These are phyloP conservation scores for Ceratocystis lukuohia DNA, from an alignment of 2,329 filamentous ascomycete genomes.

Conservation along the genomic window DNA sequence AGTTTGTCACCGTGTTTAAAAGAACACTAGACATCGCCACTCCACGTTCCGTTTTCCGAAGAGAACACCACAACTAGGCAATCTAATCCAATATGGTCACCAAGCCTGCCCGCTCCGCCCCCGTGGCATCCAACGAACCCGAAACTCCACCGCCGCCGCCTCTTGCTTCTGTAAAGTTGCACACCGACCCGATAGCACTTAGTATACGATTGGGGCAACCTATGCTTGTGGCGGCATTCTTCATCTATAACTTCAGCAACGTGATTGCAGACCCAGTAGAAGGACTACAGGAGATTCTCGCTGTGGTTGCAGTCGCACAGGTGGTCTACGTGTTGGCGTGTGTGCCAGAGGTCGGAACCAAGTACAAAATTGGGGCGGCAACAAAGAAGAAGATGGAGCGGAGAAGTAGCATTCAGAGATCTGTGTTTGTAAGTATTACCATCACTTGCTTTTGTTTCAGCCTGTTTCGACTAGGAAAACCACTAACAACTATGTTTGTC, in stretches of 20 bases:
- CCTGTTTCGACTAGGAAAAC: not conserved
- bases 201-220: slow-evolving; percentile 37
- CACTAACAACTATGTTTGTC: not conserved
- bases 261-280: slow-evolving; percentile 58
- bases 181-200: not conserved
- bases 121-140: not conserved
- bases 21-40: not conserved
- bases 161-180: slow-evolving; percentile 9
- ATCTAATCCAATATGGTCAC: not conserved
- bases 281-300: slow-evolving; percentile 47
- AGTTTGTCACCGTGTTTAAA: not conserved
- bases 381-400: slow-evolving; percentile 42
- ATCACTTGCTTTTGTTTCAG: not conserved
- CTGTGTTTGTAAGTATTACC: slow-evolving; percentile 33
- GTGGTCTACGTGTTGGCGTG: slow-evolving; percentile 47
- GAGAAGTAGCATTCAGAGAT: slow-evolving; percentile 39
- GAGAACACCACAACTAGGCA: not conserved
- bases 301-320: slow-evolving; percentile 52
- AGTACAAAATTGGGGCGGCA: slow-evolving; percentile 23
- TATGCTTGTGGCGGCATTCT: slow-evolving; percentile 50
- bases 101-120: not conserved
- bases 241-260: slow-evolving; percentile 45
- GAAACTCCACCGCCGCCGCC: not conserved
- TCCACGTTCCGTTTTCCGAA: too few species aligned
- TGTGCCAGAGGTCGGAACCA: slow-evolving; percentile 46